phyloP scores from a whole-genome alignment of 345 rosid genomes.

The Isatis tinctoria region DNA sequence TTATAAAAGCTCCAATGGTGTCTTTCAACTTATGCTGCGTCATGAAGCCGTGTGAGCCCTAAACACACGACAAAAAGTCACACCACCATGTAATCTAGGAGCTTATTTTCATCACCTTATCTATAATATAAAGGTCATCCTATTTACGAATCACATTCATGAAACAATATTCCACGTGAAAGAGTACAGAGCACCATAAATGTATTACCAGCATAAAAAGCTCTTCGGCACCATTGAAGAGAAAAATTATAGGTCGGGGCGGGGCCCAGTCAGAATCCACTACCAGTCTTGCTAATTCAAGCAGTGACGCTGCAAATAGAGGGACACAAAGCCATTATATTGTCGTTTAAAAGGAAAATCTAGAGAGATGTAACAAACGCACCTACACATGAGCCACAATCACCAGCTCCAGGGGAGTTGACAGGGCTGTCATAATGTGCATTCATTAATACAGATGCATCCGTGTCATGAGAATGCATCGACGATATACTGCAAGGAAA shows the following conservation, averaged over 20 bases:
- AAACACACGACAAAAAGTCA: constrained; percentile 33
- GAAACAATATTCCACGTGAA: background rate
- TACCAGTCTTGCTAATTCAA: constrained; percentile 80
- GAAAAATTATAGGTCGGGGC: constrained; percentile 79
- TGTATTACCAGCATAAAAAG: constrained; percentile 74
- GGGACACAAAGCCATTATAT: constrained; percentile 9
- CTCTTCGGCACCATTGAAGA: constrained; percentile 96
- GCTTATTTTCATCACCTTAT: constrained; percentile 10
- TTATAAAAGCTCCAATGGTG: constrained; percentile 81
- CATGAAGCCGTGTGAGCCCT: constrained; percentile 99
- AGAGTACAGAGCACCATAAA: background rate
- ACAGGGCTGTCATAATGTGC: constrained; percentile 94
- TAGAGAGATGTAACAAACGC: constrained; percentile 22
- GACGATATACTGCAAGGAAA: constrained; percentile 67
- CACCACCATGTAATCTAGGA: background rate
- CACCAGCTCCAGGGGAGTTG: constrained; percentile 96
- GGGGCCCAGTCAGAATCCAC: constrained; percentile 87
- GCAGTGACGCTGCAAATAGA: constrained; percentile 68
- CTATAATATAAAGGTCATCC: background rate
- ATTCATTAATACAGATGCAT: constrained; percentile 80
- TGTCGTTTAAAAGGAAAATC: background rate
- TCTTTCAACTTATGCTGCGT: constrained; percentile 77
- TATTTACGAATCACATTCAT: constrained; percentile 9
- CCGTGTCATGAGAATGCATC: constrained; percentile 51
- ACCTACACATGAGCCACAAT: constrained; percentile 98